Percentiles rank a stretch among this genome's conserved stretches.
These are phyloP conservation scores for Spergularia azorica DNA, from an alignment of 179 eudicot species.

Conservation along the genomic window DNA sequence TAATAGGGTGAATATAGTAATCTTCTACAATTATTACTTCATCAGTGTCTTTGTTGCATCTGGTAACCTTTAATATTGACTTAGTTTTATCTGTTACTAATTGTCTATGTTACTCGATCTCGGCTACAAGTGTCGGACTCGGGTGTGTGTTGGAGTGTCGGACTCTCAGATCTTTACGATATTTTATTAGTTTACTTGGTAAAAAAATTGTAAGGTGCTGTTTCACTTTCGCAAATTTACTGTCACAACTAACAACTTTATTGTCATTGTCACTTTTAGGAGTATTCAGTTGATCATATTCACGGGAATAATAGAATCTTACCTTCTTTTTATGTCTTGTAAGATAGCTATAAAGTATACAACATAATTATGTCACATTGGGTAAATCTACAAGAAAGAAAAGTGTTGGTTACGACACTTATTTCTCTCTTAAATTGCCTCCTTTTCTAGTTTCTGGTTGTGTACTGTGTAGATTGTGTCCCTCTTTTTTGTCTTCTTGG, in stretches of 20 bases:
- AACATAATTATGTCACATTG: constrained; percentile 13
- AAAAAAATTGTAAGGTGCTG: neutral
- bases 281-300: constrained; percentile 14
- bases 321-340: neutral
- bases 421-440: constrained; percentile 16
- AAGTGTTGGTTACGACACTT: constrained; percentile 8
- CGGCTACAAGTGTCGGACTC: constrained; percentile 8
- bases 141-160: neutral
- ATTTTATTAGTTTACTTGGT: no score
- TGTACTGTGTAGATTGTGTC: neutral
- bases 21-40: neutral
- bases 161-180: no score
- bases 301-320: constrained; percentile 20
- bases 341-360: constrained; percentile 8
- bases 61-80: neutral
- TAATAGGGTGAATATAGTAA: neutral
- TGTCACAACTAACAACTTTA: neutral
- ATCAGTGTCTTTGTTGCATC: neutral
- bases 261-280: constrained; percentile 19
- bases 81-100: neutral
- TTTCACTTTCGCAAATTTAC: constrained; percentile 15
- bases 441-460: constrained; percentile 15
- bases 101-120: neutral
- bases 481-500: constrained; percentile 1
- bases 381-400: constrained; percentile 9